Percentiles rank a stretch among this genome's conserved stretches.
Evolutionary conservation across 192 early-diverging fungal species (phyloP).

Genomic region (Cetraspora pellucida): DNA sequence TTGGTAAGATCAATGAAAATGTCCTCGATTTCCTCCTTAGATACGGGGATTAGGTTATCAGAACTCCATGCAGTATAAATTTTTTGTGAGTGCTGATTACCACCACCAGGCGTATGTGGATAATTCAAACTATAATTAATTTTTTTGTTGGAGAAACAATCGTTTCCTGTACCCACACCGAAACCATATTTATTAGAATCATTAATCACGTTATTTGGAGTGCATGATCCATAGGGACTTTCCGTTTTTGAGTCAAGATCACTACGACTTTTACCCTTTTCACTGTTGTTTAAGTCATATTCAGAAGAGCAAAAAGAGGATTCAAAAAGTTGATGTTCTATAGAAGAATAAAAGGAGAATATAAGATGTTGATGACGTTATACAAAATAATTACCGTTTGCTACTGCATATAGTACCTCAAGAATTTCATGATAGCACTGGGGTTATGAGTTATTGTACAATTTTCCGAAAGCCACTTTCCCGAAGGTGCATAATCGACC

Average conservation of each 20-base stretch:
- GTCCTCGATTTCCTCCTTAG: conserved; percentile 67
- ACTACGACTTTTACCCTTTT: conserved; percentile 1
- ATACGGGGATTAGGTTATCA: conserved; percentile 67
- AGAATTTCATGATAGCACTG: too few species aligned
- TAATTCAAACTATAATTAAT: background rate
- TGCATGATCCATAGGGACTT: too few species aligned
- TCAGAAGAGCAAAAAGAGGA: too few species aligned
- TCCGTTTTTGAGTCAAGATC: background rate
- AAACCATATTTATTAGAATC: background rate
- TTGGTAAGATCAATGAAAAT: conserved; percentile 66
- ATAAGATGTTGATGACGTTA: too few species aligned
- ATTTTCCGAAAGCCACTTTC: too few species aligned
- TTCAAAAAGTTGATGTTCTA: background rate
- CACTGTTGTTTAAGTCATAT: background rate
- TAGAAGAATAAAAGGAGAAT: background rate
- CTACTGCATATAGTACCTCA: too few species aligned
- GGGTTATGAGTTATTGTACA: too few species aligned
- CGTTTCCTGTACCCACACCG: background rate
- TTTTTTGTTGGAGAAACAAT: too few species aligned
- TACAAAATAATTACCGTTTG: too few species aligned
- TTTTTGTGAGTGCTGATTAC: conserved; percentile 26
- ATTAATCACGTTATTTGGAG: background rate
- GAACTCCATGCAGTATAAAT: conserved; percentile 53
- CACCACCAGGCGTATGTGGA: background rate
- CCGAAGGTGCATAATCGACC: too few species aligned